Base-by-base conservation (phyloP, 2,329 filamentous ascomycete genomes). In the Pestalotiopsis sp. region DNA sequence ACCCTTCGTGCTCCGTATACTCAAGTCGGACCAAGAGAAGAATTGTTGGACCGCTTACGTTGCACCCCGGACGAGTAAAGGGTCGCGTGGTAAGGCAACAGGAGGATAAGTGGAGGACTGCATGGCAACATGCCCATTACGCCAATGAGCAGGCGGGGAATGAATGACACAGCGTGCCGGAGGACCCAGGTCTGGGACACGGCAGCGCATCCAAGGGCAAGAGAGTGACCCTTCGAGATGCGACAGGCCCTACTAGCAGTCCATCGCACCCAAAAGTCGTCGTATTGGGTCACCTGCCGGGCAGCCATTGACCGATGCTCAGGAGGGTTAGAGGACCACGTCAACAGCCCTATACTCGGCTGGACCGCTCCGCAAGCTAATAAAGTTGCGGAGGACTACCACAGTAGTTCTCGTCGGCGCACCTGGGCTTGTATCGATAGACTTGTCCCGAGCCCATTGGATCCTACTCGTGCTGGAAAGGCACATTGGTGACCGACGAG, bases 1-100 rank as follows among this genome's bases (percentile, higher is more conserved):
- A 23, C 25, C 12, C 31, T 31, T 41, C 31, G 31, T 36, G 2
- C 31, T 36, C 31, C 31, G 31, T 36, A 36, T 36, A 36, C 31
- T 20, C 62, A 25, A 23, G 62, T 23, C 36, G 13, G 20, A 52
- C 49, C 17, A 57, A 49, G 41, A 23, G 31, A 36, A 7, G 7
- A 25, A 56, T 49, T 57, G 14, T 36, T 38, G 52, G 52, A 56
- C 4, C 20, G 58, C 66, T 70, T 66, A 68, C 71, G 45, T 73
- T 72, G 69, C 64, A 71, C 45, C 72, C 69, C 45, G 68, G 71
- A 70, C 71, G 69, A 69, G 52, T 66, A 59, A 57, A 69, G 69
- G 25, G 41, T 68, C 59, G 52, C 40, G 57, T 63, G 68, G 68
- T 68, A 52, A 60, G 69, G 49, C 68, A 61, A 68, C 70, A 67